A percentile compares a stretch with the other conserved stretches of the same genome.
Evolutionary conservation across 176 grass and related monocot species (phyloP).

Genomic region (Raddia distichophylla): DNA sequence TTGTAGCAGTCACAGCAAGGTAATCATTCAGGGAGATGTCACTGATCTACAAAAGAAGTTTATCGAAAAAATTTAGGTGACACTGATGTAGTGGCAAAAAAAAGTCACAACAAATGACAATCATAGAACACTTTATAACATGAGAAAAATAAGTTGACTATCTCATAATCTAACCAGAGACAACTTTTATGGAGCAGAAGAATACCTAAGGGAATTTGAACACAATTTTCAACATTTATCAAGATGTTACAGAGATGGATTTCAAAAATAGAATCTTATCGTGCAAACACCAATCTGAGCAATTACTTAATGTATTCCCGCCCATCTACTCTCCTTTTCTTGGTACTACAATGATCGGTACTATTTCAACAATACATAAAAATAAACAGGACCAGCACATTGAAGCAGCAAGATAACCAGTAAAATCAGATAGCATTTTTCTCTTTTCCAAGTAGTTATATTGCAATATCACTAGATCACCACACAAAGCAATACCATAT

Average conservation of each 20-base stretch:
- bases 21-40: slow-evolving; percentile 69
- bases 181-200: not conserved
- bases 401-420: too few relatives aligned
- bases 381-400: too few relatives aligned
- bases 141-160: not conserved
- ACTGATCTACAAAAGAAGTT: slow-evolving; percentile 43
- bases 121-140: not conserved
- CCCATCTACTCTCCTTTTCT: too few relatives aligned
- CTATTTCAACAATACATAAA: too few relatives aligned
- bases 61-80: not conserved
- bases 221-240: not conserved
- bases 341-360: too few relatives aligned
- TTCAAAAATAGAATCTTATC: not conserved
- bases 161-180: not conserved
- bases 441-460: too few relatives aligned
- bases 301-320: not conserved
- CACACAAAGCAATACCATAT: too few relatives aligned
- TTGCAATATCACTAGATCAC: too few relatives aligned
- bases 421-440: too few relatives aligned
- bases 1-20: slow-evolving; percentile 49
- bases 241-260: not conserved
- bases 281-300: not conserved
- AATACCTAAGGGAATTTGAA: not conserved
- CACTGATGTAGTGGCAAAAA: not conserved
- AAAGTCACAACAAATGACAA: not conserved